Evolutionary conservation across 2,329 filamentous ascomycete species (phyloP), one percentile per base, ranked within the genome.

Genomic region (Metarhizium brunneum): DNA sequence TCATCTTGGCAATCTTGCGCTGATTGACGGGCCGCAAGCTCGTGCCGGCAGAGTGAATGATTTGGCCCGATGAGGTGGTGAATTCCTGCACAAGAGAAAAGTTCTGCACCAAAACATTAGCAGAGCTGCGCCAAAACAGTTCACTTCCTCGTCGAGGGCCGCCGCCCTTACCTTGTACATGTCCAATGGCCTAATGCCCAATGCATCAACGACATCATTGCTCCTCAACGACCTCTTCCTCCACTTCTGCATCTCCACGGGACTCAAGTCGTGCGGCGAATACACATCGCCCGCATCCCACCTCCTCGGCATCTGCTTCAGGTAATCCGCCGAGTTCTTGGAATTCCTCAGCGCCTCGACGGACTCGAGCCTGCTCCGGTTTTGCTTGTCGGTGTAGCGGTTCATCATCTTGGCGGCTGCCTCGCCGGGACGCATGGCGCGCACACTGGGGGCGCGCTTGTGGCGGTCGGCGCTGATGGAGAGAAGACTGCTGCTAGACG

Each of bases 51-150:
- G 82, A 78, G 68, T 87, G 84, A 73, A 84, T 88, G 69, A 99
- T 96, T 57, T 91, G 84, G 52, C 92, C 94, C 74, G 90, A 88
- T 11, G 85, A 73, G 0, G 88, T 90, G 66, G 94, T 87, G 70
- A 88, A 96, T 69, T 96, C 91, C 36, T 88, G 88, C 72, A 97
- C 87, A 58, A 99, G 83, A 42, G 88, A 84, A 70, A 95, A 95
- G 73, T 99, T 99, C 91, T 96, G 65, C 18, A 25, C 16, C 29
- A 7, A 36, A 35, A 38, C 11, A 53, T 59, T 25, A 47, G 36
- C 49, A 30, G 45, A 38, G 1, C 32, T n/a, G 18, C 11, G 3
- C 0, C 43, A 47, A 48, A 30, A 29, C 45, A 3, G 42, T 16
- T 0, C 16, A 2, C 16, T 6, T 8, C 16, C 6, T 18, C 42